Evolutionary conservation across 1,139 yeast species (phyloP), one percentile per base, ranked within the genome.

Genomic region (Zygosaccharomyces sapae): DNA sequence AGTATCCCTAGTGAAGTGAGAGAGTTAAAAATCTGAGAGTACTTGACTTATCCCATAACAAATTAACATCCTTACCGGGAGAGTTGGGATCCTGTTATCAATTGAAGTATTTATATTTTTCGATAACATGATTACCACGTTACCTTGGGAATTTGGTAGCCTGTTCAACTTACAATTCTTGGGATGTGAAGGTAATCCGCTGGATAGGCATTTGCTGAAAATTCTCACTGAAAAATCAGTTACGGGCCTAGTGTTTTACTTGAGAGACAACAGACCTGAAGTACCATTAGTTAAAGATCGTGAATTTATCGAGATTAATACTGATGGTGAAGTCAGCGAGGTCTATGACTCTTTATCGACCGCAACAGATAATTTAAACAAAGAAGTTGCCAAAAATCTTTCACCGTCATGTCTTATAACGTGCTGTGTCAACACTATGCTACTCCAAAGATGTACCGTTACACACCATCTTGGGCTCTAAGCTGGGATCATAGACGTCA

Each of bases 401-500:
- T 92, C 65, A 86, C 96, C 0, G 72, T 90, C 46, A 75, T 88
- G 76, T 82, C 90, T 41, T 92, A 89, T 72, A 92, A 92, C 67
- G 87, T 95, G 2, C 74, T 92, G 63, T 92, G 98, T 68, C 97
- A 92, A 65, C 95, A 86, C 66, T 90, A 90, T 71, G 97, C 97
- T 3, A 89, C 97, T 7, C 78, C 94, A 19, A 86, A 82, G 66
- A 77, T 90, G 85, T 94, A 87, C 66, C 90, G 86, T 59, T 92
- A 87, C 65, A 89, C 97, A 1, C 97, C 97, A 27, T 81, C 95
- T 1, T 92, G 98, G 98, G 98, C 97, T 5, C 76, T 92, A 54
- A 80, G 82, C 46, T 90, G 97, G 97, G 86, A 85, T n/a, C 89
- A 84, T 68, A 83, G 99, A 69, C 80, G 84, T 62, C 81, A 83